Percentiles rank a stretch among this genome's conserved stretches.
Conservation (phyloP, 2,329 filamentous ascomycete genomes). For the Emmonsia crescens region DNA sequence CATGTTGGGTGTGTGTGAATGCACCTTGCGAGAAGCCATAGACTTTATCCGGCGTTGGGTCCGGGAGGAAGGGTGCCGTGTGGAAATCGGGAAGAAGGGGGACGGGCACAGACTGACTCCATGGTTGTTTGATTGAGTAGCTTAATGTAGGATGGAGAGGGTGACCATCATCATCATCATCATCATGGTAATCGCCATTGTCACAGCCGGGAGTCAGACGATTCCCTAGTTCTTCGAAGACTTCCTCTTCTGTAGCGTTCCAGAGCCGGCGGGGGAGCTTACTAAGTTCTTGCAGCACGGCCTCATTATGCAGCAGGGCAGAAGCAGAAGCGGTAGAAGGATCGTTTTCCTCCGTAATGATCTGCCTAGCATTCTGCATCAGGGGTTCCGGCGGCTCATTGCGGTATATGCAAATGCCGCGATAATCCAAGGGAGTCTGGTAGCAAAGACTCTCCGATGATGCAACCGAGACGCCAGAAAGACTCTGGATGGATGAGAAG, state of each 20-base stretch:
- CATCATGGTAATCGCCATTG: neutral
- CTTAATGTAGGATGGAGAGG: neutral
- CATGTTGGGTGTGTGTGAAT: slow-evolving; percentile 1
- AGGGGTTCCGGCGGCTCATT: neutral
- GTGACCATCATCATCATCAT: neutral
- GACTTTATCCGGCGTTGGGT: neutral
- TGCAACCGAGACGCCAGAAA: neutral
- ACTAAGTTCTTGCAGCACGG: neutral
- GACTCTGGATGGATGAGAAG: slow-evolving; percentile 3
- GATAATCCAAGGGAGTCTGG: slow-evolving; percentile 2
- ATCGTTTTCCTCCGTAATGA: neutral
- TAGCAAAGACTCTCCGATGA: neutral
- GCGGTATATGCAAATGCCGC: neutral
- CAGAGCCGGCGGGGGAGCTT: neutral
- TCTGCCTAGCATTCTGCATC: neutral
- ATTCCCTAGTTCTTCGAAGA: neutral
- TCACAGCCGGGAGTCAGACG: neutral
- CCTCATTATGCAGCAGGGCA: neutral
- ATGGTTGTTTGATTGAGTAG: neutral
- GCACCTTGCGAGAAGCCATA: neutral
- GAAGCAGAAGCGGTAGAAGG: neutral
- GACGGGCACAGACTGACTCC: neutral
- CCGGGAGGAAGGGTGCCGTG: neutral
- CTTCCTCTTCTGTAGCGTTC: neutral
- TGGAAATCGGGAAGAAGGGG: neutral